Conservation (phyloP, 2,329 filamentous ascomycete species). For the Monilinia vaccinii-corymbosi region DNA sequence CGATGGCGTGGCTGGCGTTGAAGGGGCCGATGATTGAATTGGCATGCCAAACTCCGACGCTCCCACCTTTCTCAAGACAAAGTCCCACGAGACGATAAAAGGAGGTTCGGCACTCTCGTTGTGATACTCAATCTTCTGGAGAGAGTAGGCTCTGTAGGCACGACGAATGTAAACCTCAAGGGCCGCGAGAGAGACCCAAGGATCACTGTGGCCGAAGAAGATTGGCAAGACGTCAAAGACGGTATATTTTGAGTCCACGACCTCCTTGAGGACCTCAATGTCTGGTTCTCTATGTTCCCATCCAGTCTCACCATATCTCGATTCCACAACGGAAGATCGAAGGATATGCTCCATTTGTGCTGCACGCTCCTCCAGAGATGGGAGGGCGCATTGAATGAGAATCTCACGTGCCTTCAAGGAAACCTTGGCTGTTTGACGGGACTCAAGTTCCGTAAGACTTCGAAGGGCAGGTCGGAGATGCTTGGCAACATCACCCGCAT, state of each 20-base stretch:
- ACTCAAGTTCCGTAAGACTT: constrained; percentile 85
- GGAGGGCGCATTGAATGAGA: constrained; percentile 92
- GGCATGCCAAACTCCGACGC: constrained; percentile 83
- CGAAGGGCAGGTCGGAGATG: constrained; percentile 75
- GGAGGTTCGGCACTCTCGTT: constrained; percentile 61
- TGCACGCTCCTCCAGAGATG: constrained; percentile 88
- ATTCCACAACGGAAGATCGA: constrained; percentile 89
- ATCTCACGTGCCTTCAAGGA: constrained; percentile 95
- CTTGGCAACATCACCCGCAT: constrained; percentile 79
- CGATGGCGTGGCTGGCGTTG: constrained; percentile 67
- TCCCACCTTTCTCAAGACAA: constrained; percentile 85
- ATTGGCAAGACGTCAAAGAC: constrained; percentile 92
- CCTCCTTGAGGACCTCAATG: constrained; percentile 87
- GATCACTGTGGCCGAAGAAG: constrained; percentile 91
- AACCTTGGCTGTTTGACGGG: constrained; percentile 78
- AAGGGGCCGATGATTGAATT: constrained; percentile 69
- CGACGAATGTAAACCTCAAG: constrained; percentile 94
- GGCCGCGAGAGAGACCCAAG: constrained; percentile 87
- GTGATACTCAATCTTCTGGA: constrained; percentile 84
- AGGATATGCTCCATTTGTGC: constrained; percentile 98
- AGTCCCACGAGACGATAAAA: constrained; percentile 88
- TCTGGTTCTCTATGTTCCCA: constrained; percentile 94
- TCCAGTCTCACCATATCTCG: constrained; percentile 92
- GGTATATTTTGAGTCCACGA: constrained; percentile 97
- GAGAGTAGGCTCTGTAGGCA: constrained; percentile 89